These are phyloP conservation scores for Colletotrichum ledebouriae DNA, from an alignment of 2,329 filamentous ascomycete genomes.

Conservation along the genomic window DNA sequence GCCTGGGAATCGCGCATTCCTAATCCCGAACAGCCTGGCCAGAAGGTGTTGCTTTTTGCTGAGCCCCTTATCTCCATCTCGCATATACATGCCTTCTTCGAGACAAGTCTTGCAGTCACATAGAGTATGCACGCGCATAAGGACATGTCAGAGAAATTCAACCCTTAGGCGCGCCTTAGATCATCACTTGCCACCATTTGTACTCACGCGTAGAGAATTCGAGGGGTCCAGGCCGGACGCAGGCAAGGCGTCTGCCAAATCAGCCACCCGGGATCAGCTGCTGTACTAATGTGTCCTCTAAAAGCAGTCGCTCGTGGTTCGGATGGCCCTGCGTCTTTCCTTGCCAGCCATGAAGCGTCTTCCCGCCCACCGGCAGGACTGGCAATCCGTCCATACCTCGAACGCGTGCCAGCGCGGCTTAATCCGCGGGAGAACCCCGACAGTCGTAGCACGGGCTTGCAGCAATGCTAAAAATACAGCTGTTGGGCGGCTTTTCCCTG, in stretches of 20 bases:
- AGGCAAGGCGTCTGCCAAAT: slow-evolving; percentile 28
- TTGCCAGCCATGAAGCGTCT: slow-evolving; percentile 5
- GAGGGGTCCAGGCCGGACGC: slow-evolving; percentile 10
- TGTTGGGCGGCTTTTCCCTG: background rate
- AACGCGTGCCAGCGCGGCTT: background rate
- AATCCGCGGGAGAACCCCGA: background rate
- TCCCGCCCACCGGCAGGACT: background rate
- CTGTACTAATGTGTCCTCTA: background rate
- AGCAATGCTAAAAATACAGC: slow-evolving; percentile 15
- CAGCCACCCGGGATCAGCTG: slow-evolving; percentile 15
- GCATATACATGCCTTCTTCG: slow-evolving; percentile 34
- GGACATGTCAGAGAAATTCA: background rate
- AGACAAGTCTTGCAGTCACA: slow-evolving; percentile 29
- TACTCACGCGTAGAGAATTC: background rate
- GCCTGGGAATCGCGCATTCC: slow-evolving; percentile 24
- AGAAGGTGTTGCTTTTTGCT: background rate
- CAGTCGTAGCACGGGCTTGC: slow-evolving; percentile 25
- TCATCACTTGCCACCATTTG: slow-evolving; percentile 1
- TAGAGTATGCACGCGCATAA: slow-evolving; percentile 15
- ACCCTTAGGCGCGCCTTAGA: background rate
- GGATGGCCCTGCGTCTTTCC: background rate
- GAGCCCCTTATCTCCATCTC: slow-evolving; percentile 17
- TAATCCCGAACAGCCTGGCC: slow-evolving; percentile 9
- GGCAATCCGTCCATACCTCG: background rate
- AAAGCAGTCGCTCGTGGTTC: slow-evolving; percentile 1